These are phyloP conservation scores for Mycena indigotica DNA, from an alignment of 768 basidiomycete genomes.

Conservation along the genomic window DNA sequence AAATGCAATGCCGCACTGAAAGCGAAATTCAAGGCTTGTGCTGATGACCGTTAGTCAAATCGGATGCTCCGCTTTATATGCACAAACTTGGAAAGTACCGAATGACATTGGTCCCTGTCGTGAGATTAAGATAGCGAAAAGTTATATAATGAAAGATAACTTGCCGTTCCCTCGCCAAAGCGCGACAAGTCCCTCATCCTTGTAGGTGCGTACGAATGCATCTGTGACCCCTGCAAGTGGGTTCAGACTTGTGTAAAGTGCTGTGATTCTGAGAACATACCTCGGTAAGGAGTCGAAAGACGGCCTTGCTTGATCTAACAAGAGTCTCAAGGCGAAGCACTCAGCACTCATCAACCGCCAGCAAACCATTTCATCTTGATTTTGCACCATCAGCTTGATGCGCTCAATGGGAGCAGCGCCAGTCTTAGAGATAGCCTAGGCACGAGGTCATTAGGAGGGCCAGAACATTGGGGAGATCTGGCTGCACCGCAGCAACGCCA, in stretches of 20 bases:
- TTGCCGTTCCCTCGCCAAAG: constrained; percentile 84
- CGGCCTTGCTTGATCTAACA: constrained; percentile 84
- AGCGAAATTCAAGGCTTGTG: constrained; percentile 88
- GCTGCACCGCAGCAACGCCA: constrained; percentile 65
- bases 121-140: neutral
- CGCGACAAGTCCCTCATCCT: constrained; percentile 75
- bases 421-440: constrained; percentile 83
- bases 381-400: constrained; percentile 82
- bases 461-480: neutral
- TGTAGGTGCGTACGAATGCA: constrained; percentile 76
- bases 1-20: constrained; percentile 59
- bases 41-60: constrained; percentile 47
- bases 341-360: constrained; percentile 5
- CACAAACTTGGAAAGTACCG: constrained; percentile 61
- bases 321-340: neutral
- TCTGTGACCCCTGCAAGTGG: constrained; percentile 55
- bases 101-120: constrained; percentile 73
- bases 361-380: constrained; percentile 83
- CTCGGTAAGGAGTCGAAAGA: constrained; percentile 79
- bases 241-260: neutral
- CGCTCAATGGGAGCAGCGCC: constrained; percentile 88
- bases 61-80: neutral
- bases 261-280: neutral
- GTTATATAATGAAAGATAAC: neutral
- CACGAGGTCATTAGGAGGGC: constrained; percentile 4